Evolutionary conservation across 2,329 filamentous ascomycete species (phyloP), one percentile per base, ranked within the genome.

Genomic region (Zymoseptoria pseudotritici): DNA sequence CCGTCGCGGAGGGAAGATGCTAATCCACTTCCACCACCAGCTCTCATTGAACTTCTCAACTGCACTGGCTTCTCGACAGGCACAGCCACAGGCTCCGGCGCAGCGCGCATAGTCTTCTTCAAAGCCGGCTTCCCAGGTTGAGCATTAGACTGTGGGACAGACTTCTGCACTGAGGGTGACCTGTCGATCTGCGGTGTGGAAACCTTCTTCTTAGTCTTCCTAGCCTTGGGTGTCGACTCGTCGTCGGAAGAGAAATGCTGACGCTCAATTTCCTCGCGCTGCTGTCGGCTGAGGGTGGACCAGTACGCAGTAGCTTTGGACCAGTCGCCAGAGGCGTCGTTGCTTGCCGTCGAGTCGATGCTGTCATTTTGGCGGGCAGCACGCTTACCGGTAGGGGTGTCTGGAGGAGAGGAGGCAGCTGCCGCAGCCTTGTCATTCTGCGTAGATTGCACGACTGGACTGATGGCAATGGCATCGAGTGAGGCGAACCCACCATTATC

Each of bases 401-500:
- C 69, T 4, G 67, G 62, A 7, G 65, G 60, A 21, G 65, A 61
- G 19, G 59, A 54, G 2, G 65, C 46, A 21, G 58, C 57, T n/a
- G 46, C 46, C 6, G 58, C 20, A 2, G 56, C 53, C 31, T 58
- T 61, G 29, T 22, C 53, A 19, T n/a, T 46, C 19, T 63, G 53
- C 9, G 66, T 56, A 13, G 62, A 52, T 19, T 61, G 57, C 5
- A 70, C 63, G 1, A 78, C 67, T 3, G 87, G 84, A 53, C 80
- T 84, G 20, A 86, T 82, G 1, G 90, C 80, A 8, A 91, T 83
- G 10, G 89, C 89, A 72, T 91, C 82, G 7, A 92, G 78, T 4
- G 88, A 91, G 68, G 85, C 79, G 67, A 90, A 92, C 0, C 86
- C 88, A 53, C 83, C 82, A 2, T 81, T 82, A 49, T 88, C 86